A percentile compares a stretch with the other conserved stretches of the same genome.
These are phyloP conservation scores for Auriscalpium microsporum DNA, from an alignment of 768 basidiomycete genomes.

Conservation along the genomic window DNA sequence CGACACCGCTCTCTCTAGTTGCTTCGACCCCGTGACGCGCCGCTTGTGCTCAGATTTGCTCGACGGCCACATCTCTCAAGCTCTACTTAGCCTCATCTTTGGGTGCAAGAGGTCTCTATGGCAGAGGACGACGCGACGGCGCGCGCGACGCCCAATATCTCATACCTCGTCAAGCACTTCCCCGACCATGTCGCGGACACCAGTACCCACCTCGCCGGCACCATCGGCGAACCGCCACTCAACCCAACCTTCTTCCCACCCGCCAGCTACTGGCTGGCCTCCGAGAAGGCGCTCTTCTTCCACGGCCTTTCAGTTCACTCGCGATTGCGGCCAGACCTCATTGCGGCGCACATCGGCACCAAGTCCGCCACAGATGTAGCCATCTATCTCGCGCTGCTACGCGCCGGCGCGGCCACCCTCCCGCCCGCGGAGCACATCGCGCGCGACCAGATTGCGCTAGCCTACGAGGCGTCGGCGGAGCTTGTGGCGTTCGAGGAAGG, in stretches of 20 bases:
- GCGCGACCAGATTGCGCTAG: conserved; percentile 6
- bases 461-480: conserved; percentile 4
- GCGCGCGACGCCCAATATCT: background rate
- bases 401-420: background rate
- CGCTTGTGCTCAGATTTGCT: too few species aligned
- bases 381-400: conserved; percentile 50
- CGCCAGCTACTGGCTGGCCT: conserved; percentile 47
- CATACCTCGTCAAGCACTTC: conserved; percentile 1
- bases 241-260: conserved; percentile 20
- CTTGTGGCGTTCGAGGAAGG: conserved; percentile 8
- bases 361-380: conserved; percentile 63
- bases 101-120: too few species aligned
- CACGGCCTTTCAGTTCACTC: conserved; percentile 60
- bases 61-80: too few species aligned
- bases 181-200: conserved; percentile 6
- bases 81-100: too few species aligned
- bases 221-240: conserved; percentile 1
- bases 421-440: background rate
- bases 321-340: conserved; percentile 67
- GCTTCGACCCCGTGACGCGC: too few species aligned
- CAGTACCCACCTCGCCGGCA: conserved; percentile 3
- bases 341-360: conserved; percentile 56
- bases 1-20: too few species aligned
- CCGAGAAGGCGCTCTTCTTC: conserved; percentile 69
- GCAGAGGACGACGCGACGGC: too few species aligned